A percentile compares a stretch with the other conserved stretches of the same genome.
Evolutionary conservation across 73 alveolate genomes (phyloP).

Genomic region (Paramecium caudatum): DNA sequence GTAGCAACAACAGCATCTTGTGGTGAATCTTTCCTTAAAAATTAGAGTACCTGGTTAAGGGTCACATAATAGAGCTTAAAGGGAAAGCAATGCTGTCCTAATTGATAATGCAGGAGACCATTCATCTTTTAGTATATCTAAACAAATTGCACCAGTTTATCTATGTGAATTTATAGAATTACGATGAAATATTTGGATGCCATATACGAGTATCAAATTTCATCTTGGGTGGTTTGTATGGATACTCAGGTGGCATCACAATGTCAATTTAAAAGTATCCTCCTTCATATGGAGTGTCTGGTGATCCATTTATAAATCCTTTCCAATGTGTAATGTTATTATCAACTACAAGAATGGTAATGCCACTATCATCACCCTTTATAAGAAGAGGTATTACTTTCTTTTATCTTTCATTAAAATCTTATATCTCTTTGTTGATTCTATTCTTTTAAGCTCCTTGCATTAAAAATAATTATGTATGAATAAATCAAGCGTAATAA

Average conservation of each 20-base stretch:
- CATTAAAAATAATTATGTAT: neutral
- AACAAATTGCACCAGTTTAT: conserved; percentile 96
- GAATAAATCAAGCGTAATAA: conserved; percentile 72
- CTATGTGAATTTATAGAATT: conserved; percentile 71
- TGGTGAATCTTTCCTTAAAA: conserved; percentile 84
- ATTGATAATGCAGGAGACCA: conserved; percentile 98
- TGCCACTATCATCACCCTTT: conserved; percentile 61
- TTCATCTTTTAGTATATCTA: conserved; percentile 94
- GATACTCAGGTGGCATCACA: conserved; percentile 93
- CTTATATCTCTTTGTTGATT: conserved; percentile 47
- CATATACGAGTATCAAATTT: conserved; percentile 87
- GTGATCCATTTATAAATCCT: conserved; percentile 86
- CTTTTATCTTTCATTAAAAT: conserved; percentile 24
- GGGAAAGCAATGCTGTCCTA: conserved; percentile 93
- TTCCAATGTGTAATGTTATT: conserved; percentile 84
- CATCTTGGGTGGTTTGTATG: conserved; percentile 98
- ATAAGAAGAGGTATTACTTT: neutral
- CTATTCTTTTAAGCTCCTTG: conserved; percentile 49
- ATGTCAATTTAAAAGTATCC: conserved; percentile 92
- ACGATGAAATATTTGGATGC: conserved; percentile 92
- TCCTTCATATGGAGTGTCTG: conserved; percentile 92
- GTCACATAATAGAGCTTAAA: conserved; percentile 92
- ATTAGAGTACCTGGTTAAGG: conserved; percentile 84
- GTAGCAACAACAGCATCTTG: conserved; percentile 97
- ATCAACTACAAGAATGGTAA: conserved; percentile 78